Evolutionary conservation across 1,139 yeast genomes (phyloP).

Genomic region (Suhomyces kunorum): DNA sequence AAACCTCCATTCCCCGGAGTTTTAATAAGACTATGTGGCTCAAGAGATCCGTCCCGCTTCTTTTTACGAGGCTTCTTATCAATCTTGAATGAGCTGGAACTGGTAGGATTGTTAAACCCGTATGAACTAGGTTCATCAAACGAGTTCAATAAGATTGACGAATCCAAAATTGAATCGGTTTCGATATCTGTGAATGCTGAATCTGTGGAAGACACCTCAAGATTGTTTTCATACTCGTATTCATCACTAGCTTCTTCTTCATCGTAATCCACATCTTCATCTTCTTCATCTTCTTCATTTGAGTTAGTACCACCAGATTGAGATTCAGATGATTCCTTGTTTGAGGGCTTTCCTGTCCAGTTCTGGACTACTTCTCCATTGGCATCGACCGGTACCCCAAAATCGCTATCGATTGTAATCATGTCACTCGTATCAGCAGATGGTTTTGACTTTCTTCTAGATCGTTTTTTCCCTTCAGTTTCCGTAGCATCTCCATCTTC

Average conservation of each 20-base stretch:
- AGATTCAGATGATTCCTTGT: not conserved
- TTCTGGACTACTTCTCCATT: constrained; percentile 22
- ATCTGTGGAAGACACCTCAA: constrained; percentile 36
- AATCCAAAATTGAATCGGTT: constrained; percentile 39
- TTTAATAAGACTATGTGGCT: constrained; percentile 21
- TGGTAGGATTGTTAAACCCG: constrained; percentile 19
- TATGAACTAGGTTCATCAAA: constrained; percentile 20
- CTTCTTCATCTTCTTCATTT: constrained; percentile 9
- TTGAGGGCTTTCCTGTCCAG: constrained; percentile 6
- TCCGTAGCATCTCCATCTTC: constrained; percentile 20
- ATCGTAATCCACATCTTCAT: constrained; percentile 10
- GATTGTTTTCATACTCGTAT: constrained; percentile 19
- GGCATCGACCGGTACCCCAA: constrained; percentile 31
- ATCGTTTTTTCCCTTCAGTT: constrained; percentile 14
- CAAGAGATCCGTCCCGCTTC: constrained; percentile 23
- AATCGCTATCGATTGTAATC: constrained; percentile 37
- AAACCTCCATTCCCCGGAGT: constrained; percentile 10
- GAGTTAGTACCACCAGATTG: not conserved
- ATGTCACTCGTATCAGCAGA: constrained; percentile 19
- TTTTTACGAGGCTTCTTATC: constrained; percentile 22
- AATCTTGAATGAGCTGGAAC: constrained; percentile 10
- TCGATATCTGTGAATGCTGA: constrained; percentile 51
- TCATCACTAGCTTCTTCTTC: constrained; percentile 14
- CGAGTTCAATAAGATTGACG: constrained; percentile 34
- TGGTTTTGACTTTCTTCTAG: constrained; percentile 3